phyloP scores from a whole-genome alignment of 805 yeast species.

The Tetrapisispora taiwanensis region DNA sequence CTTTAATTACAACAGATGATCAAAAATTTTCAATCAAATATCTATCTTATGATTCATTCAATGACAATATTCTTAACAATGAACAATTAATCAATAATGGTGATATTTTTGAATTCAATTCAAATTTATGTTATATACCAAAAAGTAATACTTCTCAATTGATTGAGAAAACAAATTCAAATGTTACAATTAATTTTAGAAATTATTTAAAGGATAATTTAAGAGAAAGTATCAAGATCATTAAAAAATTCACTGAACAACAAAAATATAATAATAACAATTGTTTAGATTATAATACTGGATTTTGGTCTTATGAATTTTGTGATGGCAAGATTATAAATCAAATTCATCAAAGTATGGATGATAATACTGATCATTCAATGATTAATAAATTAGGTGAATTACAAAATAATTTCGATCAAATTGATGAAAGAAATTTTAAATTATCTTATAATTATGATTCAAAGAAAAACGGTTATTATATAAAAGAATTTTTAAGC shows the following conservation, averaged over 20 bases:
- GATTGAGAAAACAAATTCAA: background rate
- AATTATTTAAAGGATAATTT: conserved; percentile 9
- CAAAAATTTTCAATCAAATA: conserved; percentile 12
- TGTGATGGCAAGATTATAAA: conserved; percentile 40
- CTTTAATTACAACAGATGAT: conserved; percentile 5
- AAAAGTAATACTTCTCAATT: background rate
- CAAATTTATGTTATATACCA: conserved; percentile 15
- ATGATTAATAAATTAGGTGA: conserved; percentile 27
- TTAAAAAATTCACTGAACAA: conserved; percentile 7
- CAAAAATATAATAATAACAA: conserved; percentile 4
- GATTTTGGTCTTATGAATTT: conserved; percentile 47
- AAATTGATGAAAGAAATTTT: conserved; percentile 10
- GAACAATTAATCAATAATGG: conserved; percentile 9
- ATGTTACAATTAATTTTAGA: conserved; percentile 3
- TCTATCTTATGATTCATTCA: conserved; percentile 12
- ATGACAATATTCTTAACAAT: conserved; percentile 6
- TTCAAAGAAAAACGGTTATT: conserved; percentile 21
- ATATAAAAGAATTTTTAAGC: conserved; percentile 28
- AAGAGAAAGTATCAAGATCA: conserved; percentile 11
- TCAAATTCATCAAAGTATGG: conserved; percentile 37
- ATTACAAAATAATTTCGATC: conserved; percentile 26
- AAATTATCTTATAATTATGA: conserved; percentile 22
- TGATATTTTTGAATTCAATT: conserved; percentile 9
- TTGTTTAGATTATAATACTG: conserved; percentile 25
- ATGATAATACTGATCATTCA: background rate